phyloP scores from a whole-genome alignment of 2,329 filamentous ascomycete species.

The Hymenoscyphus occultus region DNA sequence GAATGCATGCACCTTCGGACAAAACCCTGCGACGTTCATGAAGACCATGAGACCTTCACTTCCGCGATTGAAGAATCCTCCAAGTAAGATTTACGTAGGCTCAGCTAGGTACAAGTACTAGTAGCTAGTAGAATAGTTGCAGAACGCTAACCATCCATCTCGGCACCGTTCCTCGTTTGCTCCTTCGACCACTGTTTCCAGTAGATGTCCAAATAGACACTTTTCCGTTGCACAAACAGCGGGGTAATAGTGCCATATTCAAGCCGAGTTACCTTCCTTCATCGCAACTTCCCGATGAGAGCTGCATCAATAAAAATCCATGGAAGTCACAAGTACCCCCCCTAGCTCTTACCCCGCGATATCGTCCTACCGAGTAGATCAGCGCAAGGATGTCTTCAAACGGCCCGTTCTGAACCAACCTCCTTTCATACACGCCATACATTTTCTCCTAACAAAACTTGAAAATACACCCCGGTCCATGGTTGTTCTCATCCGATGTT shows the following conservation, averaged over 20 bases:
- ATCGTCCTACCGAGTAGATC: background rate
- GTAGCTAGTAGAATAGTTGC: background rate
- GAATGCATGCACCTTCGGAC: background rate
- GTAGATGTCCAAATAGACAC: background rate
- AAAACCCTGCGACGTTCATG: background rate
- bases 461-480: background rate
- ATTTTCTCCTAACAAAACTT: background rate
- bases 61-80: background rate
- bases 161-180: background rate
- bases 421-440: background rate
- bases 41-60: background rate
- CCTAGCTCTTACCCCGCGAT: slow-evolving; percentile 1
- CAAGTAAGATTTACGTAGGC: background rate
- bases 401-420: background rate
- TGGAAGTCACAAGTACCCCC: background rate
- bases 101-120: too few relatives aligned
- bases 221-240: background rate
- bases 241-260: background rate
- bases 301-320: background rate
- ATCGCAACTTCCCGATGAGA: background rate
- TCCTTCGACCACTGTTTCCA: background rate
- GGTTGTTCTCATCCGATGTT: background rate
- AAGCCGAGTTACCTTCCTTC: background rate
- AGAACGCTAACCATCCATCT: background rate
- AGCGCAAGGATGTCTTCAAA: background rate